Base-by-base conservation (phyloP, 2,329 filamentous ascomycete genomes). In the Coniella lustricola region DNA sequence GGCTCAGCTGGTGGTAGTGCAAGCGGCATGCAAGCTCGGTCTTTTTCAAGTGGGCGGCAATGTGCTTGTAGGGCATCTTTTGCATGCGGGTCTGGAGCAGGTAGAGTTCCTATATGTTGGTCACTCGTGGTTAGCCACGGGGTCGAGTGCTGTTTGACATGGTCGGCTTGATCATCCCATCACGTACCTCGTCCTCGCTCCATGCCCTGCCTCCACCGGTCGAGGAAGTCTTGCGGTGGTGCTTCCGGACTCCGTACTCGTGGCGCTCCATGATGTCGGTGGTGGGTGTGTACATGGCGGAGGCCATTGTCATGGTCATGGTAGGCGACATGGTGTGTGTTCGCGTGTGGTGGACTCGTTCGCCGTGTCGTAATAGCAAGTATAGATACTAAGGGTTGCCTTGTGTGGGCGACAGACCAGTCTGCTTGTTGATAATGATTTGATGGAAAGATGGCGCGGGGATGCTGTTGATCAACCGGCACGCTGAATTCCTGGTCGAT, bases 41-140 rank as follows among this genome's bases (percentile, higher is more conserved):
- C 74, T 93, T 94, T 69, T 90, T 88, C 57, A 93, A 72, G 59
- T 90, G 84, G 51, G 84, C 80, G 50, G 87, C 87, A 62, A 93
- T 93, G 64, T 91, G 86, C 74, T 91, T 93, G 69, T 93, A 93
- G 1, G 87, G 87, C 82, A 91, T 89, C 70, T 91, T 91, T 61
- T 90, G 85, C 60, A 87, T 79, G 50, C 87, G 85, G 52, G 85
- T 90, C 67, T 90, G 85, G 53, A 93, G 77, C 47, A 93, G 82
- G 65, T 91, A 93, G 50, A 82, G 77, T 69, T 93, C 88, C 87
- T 91, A 55, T 54, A 41, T 32, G 4, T 31, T 35, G 16, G 10
- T 13, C 14, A 21, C n/a, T 2, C 7, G 10, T 4, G n/a, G 9
- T 33, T 16, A 22, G 13, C 18, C 46, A 13, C 52, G 37, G 37